Base-by-base conservation (phyloP, 208 protist genomes). In the Strigomonas culicis region DNA sequence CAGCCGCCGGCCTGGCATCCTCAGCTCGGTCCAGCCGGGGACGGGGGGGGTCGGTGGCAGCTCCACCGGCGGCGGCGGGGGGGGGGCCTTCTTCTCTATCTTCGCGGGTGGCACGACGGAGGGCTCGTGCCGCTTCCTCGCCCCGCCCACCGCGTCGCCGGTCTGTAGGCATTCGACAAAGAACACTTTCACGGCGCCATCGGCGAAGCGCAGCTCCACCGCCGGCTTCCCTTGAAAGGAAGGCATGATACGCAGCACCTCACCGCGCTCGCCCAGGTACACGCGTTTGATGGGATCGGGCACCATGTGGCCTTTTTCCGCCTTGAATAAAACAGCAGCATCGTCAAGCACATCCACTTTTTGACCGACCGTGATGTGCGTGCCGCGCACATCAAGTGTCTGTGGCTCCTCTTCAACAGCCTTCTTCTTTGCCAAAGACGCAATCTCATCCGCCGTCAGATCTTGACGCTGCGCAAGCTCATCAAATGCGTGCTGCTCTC, bases 191-290 rank as follows among this genome's bases (percentile, higher is more conserved):
- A 65, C 28, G 4, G 77, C 83, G 27, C 83, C 84, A 68, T 96
- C 90, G 4, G 87, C 87, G 62, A 96, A 96, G 59, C 74, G 62
- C 39, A 96, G 70, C 66, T 92, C 87, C 32, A 93, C 83, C 25
- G 90, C 90, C 13, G 76, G 68, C 63, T 87, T 91, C 19, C 83
- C 87, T 22, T 93, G 78, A 64, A 93, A 93, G 7, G 78, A 78
- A 4, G 68, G 52, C 65, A 90, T 66, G 31, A 94, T 76, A 6
- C 77, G 81, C 31, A 75, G 25, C 27, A 96, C 75, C 58, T 79
- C 73, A 11, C 81, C 90, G 1, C 52, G 57, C 75, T 96, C 87
- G 24, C 88, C 88, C 6, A 92, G 75, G 66, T 96, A 96, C 1
- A 96, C 66, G 6, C 59, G 64, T 60, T 94, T 96, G 15, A 94